Evolutionary conservation across 192 early-diverging fungal species (phyloP).

Genomic region (Linnemannia exigua): DNA sequence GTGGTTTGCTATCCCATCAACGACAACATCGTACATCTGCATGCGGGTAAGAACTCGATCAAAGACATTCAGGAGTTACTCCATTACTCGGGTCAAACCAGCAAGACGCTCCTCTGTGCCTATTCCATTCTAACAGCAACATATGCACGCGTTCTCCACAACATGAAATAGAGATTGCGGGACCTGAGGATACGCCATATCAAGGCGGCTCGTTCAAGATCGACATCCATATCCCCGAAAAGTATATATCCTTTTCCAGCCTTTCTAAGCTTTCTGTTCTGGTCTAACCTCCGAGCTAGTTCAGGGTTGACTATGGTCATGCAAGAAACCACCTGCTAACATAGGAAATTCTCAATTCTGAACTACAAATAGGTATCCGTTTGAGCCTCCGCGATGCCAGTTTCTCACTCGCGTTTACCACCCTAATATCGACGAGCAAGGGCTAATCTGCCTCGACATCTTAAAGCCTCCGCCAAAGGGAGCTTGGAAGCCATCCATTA

Average conservation of each 20-base stretch:
- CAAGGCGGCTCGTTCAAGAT: conserved; percentile 72
- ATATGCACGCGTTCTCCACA: neutral
- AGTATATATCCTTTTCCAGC: conserved; percentile 45
- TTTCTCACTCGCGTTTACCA: conserved; percentile 86
- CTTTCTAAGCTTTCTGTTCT: too few relatives aligned
- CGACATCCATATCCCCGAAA: conserved; percentile 69
- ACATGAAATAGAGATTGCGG: conserved; percentile 61
- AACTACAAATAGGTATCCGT: conserved; percentile 65
- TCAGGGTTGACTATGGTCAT: neutral
- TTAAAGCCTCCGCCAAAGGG: conserved; percentile 73
- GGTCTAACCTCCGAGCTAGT: neutral
- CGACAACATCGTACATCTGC: conserved; percentile 69
- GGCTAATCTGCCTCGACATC: conserved; percentile 82
- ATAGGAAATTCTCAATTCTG: neutral
- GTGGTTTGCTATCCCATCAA: conserved; percentile 74
- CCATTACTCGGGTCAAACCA: neutral
- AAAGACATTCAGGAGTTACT: neutral
- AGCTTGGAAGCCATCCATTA: conserved; percentile 80
- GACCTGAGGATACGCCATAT: conserved; percentile 78
- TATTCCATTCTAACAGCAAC: neutral
- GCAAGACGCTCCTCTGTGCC: neutral
- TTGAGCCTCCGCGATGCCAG: conserved; percentile 78
- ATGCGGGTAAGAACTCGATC: conserved; percentile 61
- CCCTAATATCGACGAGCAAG: conserved; percentile 84
- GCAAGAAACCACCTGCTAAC: neutral